Evolutionary conservation across 306 rosid genomes (phyloP).

Genomic region (Citrullus amarus): DNA sequence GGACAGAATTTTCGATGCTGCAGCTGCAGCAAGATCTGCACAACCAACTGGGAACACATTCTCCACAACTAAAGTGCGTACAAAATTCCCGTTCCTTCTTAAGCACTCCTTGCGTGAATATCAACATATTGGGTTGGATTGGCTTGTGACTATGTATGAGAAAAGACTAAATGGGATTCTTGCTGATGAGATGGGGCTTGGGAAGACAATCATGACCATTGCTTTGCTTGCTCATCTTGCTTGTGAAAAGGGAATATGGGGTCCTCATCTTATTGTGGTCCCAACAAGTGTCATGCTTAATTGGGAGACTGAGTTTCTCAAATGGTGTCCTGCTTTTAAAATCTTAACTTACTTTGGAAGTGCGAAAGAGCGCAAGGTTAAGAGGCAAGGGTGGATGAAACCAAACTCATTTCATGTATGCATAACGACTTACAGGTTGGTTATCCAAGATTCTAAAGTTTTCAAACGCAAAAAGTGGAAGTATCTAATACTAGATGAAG

Average conservation of each 20-base stretch:
- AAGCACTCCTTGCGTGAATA: slow-evolving; percentile 92
- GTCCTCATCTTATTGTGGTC: slow-evolving; percentile 96
- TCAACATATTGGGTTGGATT: slow-evolving; percentile 98
- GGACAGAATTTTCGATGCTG: slow-evolving; percentile 82
- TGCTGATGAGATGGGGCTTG: slow-evolving; percentile 98
- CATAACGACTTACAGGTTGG: slow-evolving; percentile 92
- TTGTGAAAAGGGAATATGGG: slow-evolving; percentile 98
- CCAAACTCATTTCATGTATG: slow-evolving; percentile 92
- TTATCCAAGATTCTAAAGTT: slow-evolving; percentile 94
- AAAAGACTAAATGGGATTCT: slow-evolving; percentile 91
- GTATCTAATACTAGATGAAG: slow-evolving; percentile 94
- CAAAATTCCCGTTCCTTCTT: slow-evolving; percentile 85
- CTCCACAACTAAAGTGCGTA: slow-evolving; percentile 93
- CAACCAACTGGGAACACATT: slow-evolving; percentile 99
- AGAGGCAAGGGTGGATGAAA: slow-evolving; percentile 94
- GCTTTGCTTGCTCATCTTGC: slow-evolving; percentile 96
- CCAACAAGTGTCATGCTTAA: slow-evolving; percentile 99
- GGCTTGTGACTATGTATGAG: slow-evolving; percentile 99
- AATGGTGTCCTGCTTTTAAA: slow-evolving; percentile 99
- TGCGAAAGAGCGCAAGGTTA: slow-evolving; percentile 83
- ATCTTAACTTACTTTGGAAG: slow-evolving; percentile 90
- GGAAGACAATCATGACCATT: slow-evolving; percentile 96
- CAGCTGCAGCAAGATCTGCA: slow-evolving; percentile 98
- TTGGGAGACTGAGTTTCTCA: slow-evolving; percentile 98
- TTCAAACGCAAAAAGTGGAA: slow-evolving; percentile 99